Evolutionary conservation across 192 early-diverging fungal species (phyloP).

Genomic region (Glomus cerebriforme): DNA sequence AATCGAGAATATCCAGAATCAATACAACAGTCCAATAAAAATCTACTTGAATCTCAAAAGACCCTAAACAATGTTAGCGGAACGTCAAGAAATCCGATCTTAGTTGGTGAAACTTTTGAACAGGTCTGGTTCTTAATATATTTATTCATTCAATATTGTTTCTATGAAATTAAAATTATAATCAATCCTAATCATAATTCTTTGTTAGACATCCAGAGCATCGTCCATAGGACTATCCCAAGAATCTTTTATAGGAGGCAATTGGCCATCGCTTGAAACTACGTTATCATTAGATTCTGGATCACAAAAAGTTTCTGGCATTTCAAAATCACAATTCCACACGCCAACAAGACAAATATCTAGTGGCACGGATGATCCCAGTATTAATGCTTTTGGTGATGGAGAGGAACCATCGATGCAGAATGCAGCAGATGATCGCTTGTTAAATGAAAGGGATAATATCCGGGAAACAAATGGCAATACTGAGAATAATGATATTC

Average conservation of each 20-base stretch:
- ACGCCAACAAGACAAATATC: not conserved
- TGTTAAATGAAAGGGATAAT: not conserved
- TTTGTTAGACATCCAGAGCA: not conserved
- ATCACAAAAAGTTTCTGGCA: not conserved
- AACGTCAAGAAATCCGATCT: not conserved
- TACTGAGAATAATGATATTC: not conserved
- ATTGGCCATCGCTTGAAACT: not conserved
- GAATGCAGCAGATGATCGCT: not conserved
- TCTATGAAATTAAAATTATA: not conserved
- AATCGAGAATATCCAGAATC: not conserved
- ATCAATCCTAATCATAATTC: not conserved
- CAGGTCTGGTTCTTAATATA: not conserved
- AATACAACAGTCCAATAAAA: not conserved
- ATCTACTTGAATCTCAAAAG: not conserved
- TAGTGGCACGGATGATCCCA: not conserved
- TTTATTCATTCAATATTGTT: not conserved
- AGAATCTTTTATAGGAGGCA: not conserved
- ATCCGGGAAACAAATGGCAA: not conserved
- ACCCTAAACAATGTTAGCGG: not conserved
- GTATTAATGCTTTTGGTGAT: not conserved
- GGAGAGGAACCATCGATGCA: not conserved
- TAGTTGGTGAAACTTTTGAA: not conserved
- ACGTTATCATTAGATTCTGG: not conserved
- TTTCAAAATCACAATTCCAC: not conserved
- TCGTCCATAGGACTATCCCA: not conserved